Percentiles rank a stretch among this genome's conserved stretches.
Conservation (phyloP, 164 flowering plant species). For the Magnolia officinalis region DNA sequence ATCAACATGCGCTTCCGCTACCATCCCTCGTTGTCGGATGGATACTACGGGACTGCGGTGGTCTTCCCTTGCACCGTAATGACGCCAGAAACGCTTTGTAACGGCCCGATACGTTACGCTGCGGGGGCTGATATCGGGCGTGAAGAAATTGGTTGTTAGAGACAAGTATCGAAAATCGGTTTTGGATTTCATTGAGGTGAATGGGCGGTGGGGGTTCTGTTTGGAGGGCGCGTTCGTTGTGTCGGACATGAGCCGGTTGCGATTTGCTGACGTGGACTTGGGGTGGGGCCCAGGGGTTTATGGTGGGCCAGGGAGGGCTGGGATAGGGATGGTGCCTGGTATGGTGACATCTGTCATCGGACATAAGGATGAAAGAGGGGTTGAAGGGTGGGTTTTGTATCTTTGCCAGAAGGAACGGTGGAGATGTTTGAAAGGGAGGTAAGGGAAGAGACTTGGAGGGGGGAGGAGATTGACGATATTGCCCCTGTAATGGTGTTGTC, state of each 20-base stretch:
- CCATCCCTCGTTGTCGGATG: slow-evolving; percentile 26
- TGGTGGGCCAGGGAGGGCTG: slow-evolving; percentile 24
- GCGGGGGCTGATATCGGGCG: slow-evolving; percentile 16
- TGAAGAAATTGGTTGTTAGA: slow-evolving; percentile 14
- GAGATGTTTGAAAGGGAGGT: slow-evolving; percentile 20
- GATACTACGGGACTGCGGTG: slow-evolving; percentile 36
- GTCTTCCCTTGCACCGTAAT: slow-evolving; percentile 17
- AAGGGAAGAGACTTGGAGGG: slow-evolving; percentile 1
- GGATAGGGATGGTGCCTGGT: slow-evolving; percentile 21
- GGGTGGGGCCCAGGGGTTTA: slow-evolving; percentile 29
- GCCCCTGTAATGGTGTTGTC: no score
- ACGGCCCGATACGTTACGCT: slow-evolving; percentile 16
- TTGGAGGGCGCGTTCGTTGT: slow-evolving; percentile 15
- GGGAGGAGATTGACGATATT: no score
- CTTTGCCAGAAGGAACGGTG: slow-evolving; percentile 20
- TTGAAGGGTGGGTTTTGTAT: slow-evolving; percentile 17
- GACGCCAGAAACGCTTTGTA: slow-evolving; percentile 8
- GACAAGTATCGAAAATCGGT: slow-evolving; percentile 28
- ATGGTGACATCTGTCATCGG: slow-evolving; percentile 18
- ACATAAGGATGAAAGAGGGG: slow-evolving; percentile 18
- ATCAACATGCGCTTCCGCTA: slow-evolving; percentile 17
- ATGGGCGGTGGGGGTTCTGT: slow-evolving; percentile 16
- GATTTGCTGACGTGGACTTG: slow-evolving; percentile 23
- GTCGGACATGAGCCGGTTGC: slow-evolving; percentile 21
- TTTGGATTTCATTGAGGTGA: slow-evolving; percentile 25